Evolutionary conservation across 2,329 filamentous ascomycete genomes (phyloP), one percentile per base, ranked within the genome.

Genomic region (Xylariomycetidae sp.): DNA sequence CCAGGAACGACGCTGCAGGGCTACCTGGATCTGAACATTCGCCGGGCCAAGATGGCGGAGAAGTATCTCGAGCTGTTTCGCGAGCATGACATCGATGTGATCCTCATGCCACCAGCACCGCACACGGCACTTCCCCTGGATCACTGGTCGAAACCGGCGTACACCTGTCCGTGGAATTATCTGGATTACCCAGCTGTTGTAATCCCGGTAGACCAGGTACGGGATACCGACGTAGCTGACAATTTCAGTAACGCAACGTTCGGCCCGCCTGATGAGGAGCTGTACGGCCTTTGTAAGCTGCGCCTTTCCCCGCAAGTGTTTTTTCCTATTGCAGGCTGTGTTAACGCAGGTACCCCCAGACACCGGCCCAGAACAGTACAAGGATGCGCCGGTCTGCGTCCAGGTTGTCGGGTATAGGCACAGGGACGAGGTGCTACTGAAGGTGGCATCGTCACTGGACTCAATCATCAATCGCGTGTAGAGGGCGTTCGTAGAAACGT

Each of bases 81-180:
- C 15, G 37, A 49, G 25, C 45, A 42, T 25, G 16, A 47, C 33
- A 55, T 71, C 4, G 74, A 79, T 53, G 66, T 69, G 8, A 63
- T 78, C 13, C 54, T 78, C 1, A 72, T 67, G 37, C 72, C 72
- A 4, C 62, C 63, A 1, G 65, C 65, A 3, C 68, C 70, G 2
- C 68, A 72, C 5, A 65, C 66, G 1, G 73, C 74, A 1, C 63
- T 71, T 57, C 63, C 27, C 57, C 44, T 47, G 18, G 51, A 58
- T 33, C 67, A 27, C 53, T 72, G 40, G 61, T 59, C 15, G 56
- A 70, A 3, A 58, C 75, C 69, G 65, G 60, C 59, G 5, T 79
- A 79, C 45, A 77, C 72, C 0, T 61, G 63, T 12, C 61, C 74
- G 38, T 79, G 70, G 72, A 77, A 78, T 46, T 42, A 76, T 33